phyloP scores from a whole-genome alignment of 306 rosid genomes.

The Quercus bicolor region DNA sequence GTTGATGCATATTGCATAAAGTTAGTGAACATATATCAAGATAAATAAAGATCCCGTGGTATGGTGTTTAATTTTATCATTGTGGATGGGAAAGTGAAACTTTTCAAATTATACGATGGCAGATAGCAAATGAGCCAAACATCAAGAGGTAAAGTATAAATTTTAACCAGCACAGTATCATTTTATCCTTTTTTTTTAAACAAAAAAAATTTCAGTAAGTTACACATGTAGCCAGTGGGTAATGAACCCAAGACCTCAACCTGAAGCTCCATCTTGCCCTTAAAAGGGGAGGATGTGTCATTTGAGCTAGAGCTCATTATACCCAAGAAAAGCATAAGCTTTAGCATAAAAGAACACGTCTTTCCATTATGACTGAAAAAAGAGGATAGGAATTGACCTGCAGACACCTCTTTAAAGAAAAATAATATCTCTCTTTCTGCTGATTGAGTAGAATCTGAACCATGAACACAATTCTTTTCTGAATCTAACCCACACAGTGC shows the following conservation, averaged over 20 bases:
- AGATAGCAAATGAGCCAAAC: background rate
- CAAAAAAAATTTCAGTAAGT: no score
- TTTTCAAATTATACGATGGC: background rate
- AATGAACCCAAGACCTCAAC: no score
- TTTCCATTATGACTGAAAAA: background rate
- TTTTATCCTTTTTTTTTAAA: background rate
- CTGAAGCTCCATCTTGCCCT: no score
- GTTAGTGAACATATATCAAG: background rate
- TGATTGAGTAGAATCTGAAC: conserved; percentile 77
- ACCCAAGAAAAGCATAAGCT: background rate
- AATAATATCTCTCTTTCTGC: conserved; percentile 68
- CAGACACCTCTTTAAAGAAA: conserved; percentile 60
- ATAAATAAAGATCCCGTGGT: background rate
- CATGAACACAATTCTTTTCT: conserved; percentile 77
- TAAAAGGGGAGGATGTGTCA: no score
- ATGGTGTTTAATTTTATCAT: background rate
- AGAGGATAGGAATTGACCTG: conserved; percentile 38
- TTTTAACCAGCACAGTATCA: background rate
- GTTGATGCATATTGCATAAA: background rate
- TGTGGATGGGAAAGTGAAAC: background rate
- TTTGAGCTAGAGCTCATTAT: background rate
- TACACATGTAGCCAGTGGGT: no score
- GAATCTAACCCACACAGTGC: conserved; percentile 67
- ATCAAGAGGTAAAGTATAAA: background rate
- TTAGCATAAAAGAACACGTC: background rate